Percentiles rank a stretch among this genome's conserved stretches.
Evolutionary conservation across 352 stramenopile species (phyloP).

Genomic region (Aphanomyces astaci): DNA sequence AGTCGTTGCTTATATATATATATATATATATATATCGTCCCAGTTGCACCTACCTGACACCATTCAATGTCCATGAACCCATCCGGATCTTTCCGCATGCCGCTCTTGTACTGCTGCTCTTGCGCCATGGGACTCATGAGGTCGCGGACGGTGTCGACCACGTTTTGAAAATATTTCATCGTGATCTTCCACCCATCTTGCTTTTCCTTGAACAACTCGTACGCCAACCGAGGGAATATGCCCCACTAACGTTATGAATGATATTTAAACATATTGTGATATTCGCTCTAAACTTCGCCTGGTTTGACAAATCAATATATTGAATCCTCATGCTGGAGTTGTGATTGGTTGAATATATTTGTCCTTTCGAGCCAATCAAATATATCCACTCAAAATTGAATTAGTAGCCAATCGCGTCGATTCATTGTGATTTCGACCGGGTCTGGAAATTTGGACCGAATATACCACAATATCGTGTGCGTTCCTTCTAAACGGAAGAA

Average conservation of each 20-base stretch:
- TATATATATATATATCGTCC: background rate
- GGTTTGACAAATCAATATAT: too few relatives aligned
- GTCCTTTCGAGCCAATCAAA: too few relatives aligned
- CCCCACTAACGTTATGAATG: slow-evolving; percentile 53
- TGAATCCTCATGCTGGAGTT: too few relatives aligned
- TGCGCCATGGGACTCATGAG: slow-evolving; percentile 90
- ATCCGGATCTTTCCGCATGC: slow-evolving; percentile 90
- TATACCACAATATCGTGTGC: too few relatives aligned
- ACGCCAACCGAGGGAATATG: slow-evolving; percentile 87
- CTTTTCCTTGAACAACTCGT: slow-evolving; percentile 92
- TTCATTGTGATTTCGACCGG: too few relatives aligned
- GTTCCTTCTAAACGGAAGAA: too few relatives aligned
- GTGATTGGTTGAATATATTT: too few relatives aligned
- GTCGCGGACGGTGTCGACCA: slow-evolving; percentile 92
- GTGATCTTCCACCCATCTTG: slow-evolving; percentile 94
- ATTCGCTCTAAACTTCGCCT: too few relatives aligned
- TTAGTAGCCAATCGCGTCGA: too few relatives aligned
- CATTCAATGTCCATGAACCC: slow-evolving; percentile 95
- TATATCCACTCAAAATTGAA: too few relatives aligned
- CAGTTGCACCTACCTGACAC: slow-evolving; percentile 46
- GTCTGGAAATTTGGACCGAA: too few relatives aligned
- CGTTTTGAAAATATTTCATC: slow-evolving; percentile 97
- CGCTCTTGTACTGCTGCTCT: slow-evolving; percentile 92
- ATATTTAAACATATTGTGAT: background rate
- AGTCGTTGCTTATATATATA: background rate